These are phyloP conservation scores for Teratosphaeria destructans DNA, from an alignment of 2,329 filamentous ascomycete genomes.

Conservation along the genomic window DNA sequence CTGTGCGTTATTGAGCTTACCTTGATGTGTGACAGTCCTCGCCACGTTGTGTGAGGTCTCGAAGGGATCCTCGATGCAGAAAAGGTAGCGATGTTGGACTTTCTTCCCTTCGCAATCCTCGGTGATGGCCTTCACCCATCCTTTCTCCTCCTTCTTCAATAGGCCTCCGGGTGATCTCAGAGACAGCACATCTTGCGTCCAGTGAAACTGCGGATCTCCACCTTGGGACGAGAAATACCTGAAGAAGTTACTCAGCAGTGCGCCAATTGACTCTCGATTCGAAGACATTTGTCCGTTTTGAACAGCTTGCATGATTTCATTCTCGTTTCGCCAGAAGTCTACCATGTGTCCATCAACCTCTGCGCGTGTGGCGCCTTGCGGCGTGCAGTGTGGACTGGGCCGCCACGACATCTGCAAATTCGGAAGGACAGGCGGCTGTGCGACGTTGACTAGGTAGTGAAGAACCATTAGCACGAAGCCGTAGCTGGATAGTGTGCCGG, in stretches of 20 bases:
- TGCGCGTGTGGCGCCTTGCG: slow-evolving; percentile 12
- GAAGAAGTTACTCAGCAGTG: slow-evolving; percentile 73
- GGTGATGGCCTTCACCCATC: slow-evolving; percentile 76
- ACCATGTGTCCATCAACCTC: slow-evolving; percentile 51
- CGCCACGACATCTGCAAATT: slow-evolving; percentile 60
- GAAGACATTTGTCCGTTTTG: slow-evolving; percentile 48
- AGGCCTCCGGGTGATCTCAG: slow-evolving; percentile 61
- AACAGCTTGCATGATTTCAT: slow-evolving; percentile 55
- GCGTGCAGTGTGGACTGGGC: slow-evolving; percentile 27
- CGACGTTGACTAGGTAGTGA: slow-evolving; percentile 79
- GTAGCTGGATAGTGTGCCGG: slow-evolving; percentile 78
- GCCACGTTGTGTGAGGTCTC: slow-evolving; percentile 82
- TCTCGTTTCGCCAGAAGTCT: slow-evolving; percentile 68
- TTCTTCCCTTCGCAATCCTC: slow-evolving; percentile 47
- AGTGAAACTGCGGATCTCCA: slow-evolving; percentile 57
- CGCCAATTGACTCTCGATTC: slow-evolving; percentile 60
- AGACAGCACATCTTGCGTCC: slow-evolving; percentile 70
- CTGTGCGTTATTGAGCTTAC: neutral
- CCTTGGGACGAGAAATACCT: slow-evolving; percentile 59
- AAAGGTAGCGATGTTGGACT: slow-evolving; percentile 68
- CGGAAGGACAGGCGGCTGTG: slow-evolving; percentile 67
- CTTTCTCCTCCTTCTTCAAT: slow-evolving; percentile 64
- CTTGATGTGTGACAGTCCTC: slow-evolving; percentile 64
- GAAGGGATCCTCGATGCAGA: slow-evolving; percentile 88
- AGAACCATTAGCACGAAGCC: slow-evolving; percentile 88